These are phyloP conservation scores for Striga asiatica DNA, from an alignment of 257 asterid genomes.

Conservation along the genomic window DNA sequence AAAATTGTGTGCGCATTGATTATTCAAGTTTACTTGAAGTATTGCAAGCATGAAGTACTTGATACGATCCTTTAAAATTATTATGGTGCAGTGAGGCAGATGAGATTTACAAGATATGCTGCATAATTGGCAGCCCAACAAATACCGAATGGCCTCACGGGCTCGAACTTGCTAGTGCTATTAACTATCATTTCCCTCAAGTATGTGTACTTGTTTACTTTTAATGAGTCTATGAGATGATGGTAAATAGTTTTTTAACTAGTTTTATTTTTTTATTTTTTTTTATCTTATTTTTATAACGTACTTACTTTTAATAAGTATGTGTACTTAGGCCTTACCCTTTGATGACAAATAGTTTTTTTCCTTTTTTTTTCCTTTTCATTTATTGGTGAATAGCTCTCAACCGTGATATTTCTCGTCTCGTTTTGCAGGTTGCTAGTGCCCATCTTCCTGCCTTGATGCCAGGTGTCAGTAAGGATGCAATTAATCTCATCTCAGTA, in stretches of 20 bases:
- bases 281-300: background rate
- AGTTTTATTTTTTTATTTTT: background rate
- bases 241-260: no score
- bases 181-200: constrained; percentile 58
- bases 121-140: constrained; percentile 51
- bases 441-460: constrained; percentile 44
- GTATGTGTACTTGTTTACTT: constrained; percentile 22
- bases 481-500: constrained; percentile 49
- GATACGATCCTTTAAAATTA: constrained; percentile 5
- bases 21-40: background rate
- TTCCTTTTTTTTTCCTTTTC: no score
- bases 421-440: constrained; percentile 40
- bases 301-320: no score
- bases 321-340: no score
- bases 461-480: constrained; percentile 75
- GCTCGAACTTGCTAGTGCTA: constrained; percentile 48
- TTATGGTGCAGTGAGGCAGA: constrained; percentile 46
- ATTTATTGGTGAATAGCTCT: no score
- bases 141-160: constrained; percentile 50
- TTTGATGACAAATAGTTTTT: no score
- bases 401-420: no score
- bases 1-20: background rate
- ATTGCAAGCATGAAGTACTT: background rate
- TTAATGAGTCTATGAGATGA: background rate
- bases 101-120: constrained; percentile 54